phyloP scores from a whole-genome alignment of 805 yeast genomes.

The Ogataea saltuana region DNA sequence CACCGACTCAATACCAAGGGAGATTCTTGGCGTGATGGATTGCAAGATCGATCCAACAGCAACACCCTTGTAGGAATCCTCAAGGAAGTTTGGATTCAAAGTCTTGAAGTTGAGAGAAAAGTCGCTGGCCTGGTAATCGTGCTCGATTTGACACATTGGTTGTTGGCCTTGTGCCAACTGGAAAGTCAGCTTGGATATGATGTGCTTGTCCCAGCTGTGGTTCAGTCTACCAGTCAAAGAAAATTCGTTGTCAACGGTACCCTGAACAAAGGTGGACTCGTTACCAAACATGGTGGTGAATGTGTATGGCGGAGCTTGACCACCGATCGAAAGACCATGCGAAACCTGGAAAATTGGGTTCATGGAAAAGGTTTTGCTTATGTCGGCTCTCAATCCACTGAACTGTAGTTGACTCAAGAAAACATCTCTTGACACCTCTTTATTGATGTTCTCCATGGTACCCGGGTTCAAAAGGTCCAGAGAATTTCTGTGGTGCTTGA shows the following conservation, averaged over 20 bases:
- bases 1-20: constrained; percentile 90
- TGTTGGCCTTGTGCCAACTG: constrained; percentile 90
- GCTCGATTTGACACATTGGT: constrained; percentile 92
- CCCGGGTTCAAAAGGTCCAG: constrained; percentile 91
- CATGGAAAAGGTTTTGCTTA: constrained; percentile 86
- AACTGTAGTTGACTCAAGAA: constrained; percentile 86
- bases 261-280: constrained; percentile 84
- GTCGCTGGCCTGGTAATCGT: constrained; percentile 89
- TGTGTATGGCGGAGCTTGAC: constrained; percentile 87
- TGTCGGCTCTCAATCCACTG: constrained; percentile 95
- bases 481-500: constrained; percentile 76
- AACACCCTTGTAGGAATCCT: constrained; percentile 84
- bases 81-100: constrained; percentile 80
- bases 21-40: constrained; percentile 77
- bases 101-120: constrained; percentile 87
- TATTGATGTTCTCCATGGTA: constrained; percentile 86
- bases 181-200: constrained; percentile 79
- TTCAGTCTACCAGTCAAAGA: constrained; percentile 86
- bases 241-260: constrained; percentile 83
- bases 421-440: constrained; percentile 93
- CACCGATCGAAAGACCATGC: constrained; percentile 88
- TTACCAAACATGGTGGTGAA: constrained; percentile 87
- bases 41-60: constrained; percentile 90
- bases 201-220: constrained; percentile 83
- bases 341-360: constrained; percentile 96